Base-by-base conservation (phyloP, 345 rosid genomes). In the Populus ilicifolia region DNA sequence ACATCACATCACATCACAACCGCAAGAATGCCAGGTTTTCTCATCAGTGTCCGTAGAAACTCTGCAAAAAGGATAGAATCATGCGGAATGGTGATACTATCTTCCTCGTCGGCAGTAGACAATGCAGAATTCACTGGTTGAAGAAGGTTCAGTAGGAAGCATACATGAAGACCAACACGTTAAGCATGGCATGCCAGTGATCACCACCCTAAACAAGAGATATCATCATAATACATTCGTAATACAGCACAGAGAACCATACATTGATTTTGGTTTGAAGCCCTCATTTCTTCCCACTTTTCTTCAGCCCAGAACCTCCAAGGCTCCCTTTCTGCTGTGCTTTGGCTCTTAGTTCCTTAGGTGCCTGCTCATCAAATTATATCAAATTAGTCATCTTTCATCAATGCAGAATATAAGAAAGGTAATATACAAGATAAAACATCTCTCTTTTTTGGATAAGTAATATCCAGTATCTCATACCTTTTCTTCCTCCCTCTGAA, bases 271-370 rank as follows among this genome's bases (percentile, higher is more conserved):
- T 38, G 46, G 69, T 13, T 67, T 35, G n/a, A 36, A 69, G 69
- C 69, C 61, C 78, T 92, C 86, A 93, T 85, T 94, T 94, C 92
- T 94, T 94, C 69, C 97, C 95, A 23, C 97, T 94, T 89, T 91
- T 92, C 92, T 91, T 93, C 41, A 94, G 97, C 35, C 97, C 98
- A 64, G 97, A 13, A 68, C 98, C 97, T 83, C 98, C 97, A 36
- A 93, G 72, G 17, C 89, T 1, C 8, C 98, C 98, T 83, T 93
- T 93, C 81, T 89, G 90, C 23, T 80, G 80, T 16, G 98, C 98
- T 88, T 91, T 94, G 52, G 97, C 91, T 83, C 81, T 89, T 36
- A 94, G 97, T 79, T 94, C 97, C 83, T 87, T 91, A 70, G 93
- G 89, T 0, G 97, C 98, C 98, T 94, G 82, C 52, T 73, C 77